A percentile compares a stretch with the other conserved stretches of the same genome.
Evolutionary conservation across 2,329 filamentous ascomycete genomes (phyloP).

Genomic region (Aspergillus alliaceus): DNA sequence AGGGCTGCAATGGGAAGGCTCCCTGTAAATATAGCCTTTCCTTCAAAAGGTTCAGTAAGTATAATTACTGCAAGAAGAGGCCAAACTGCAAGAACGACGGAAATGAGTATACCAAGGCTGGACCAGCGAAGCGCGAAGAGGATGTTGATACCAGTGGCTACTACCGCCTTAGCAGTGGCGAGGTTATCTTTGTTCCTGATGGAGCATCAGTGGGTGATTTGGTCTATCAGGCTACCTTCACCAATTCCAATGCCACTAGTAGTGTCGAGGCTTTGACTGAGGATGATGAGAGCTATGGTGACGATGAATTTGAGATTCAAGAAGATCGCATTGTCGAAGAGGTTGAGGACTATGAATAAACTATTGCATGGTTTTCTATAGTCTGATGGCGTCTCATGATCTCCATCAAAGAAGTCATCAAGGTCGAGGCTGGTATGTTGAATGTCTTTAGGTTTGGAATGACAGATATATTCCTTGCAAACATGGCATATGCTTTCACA

Average conservation of each 20-base stretch:
- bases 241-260: neutral
- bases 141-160: neutral
- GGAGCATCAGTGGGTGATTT: neutral
- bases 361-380: neutral
- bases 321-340: neutral
- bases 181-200: neutral
- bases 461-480: neutral
- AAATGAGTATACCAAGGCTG: neutral
- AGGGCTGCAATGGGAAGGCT: neutral
- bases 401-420: neutral
- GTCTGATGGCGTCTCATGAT: neutral
- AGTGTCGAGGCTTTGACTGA: neutral
- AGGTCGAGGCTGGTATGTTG: neutral
- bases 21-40: neutral
- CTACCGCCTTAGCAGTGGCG: neutral
- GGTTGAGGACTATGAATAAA: neutral
- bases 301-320: neutral
- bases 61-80: neutral
- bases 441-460: neutral
- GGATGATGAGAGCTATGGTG: neutral
- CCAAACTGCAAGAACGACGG: neutral
- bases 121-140: neutral
- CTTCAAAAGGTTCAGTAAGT: neutral
- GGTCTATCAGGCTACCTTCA: neutral
- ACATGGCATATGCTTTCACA: neutral